phyloP scores from a whole-genome alignment of 495 filamentous ascomycete genomes.

The Neurospora sp. region DNA sequence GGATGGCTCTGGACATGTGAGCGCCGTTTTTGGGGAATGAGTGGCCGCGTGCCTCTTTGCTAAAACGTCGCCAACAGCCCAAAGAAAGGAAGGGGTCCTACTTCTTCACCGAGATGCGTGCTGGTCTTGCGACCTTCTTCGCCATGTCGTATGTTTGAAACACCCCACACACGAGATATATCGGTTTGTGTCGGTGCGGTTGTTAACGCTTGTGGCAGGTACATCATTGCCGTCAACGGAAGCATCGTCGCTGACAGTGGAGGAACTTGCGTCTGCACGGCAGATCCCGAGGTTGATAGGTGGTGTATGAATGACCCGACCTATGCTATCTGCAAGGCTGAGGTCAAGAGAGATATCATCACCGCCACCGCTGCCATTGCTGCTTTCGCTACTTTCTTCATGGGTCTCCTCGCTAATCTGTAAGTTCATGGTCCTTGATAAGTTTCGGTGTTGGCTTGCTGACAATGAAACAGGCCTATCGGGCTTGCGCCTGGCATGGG shows the following conservation, averaged over 20 bases:
- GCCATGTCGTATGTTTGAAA: constrained; percentile 59
- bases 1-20: constrained; percentile 65
- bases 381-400: constrained; percentile 57
- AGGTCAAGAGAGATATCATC: constrained; percentile 64
- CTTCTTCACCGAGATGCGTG: constrained; percentile 72
- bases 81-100: constrained; percentile 61
- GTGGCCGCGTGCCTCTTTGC: background rate
- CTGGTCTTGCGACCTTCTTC: constrained; percentile 74
- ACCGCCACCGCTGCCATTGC: constrained; percentile 75
- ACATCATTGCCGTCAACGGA: constrained; percentile 62
- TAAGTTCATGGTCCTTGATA: constrained; percentile 4
- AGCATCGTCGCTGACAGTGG: constrained; percentile 51
- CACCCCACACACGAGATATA: background rate
- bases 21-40: constrained; percentile 14
- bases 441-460: background rate
- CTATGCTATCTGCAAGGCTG: constrained; percentile 54
- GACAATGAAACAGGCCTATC: constrained; percentile 46
- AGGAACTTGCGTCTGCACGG: constrained; percentile 63
- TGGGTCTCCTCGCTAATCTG: constrained; percentile 62
- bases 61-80: constrained; percentile 47
- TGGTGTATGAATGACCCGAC: constrained; percentile 41
- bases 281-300: constrained; percentile 21
- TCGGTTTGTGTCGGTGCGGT: background rate
- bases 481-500: constrained; percentile 76
- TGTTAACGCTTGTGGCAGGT: constrained; percentile 17